Base-by-base conservation (phyloP, 2,329 filamentous ascomycete species). In the Penicillium olsonii region DNA sequence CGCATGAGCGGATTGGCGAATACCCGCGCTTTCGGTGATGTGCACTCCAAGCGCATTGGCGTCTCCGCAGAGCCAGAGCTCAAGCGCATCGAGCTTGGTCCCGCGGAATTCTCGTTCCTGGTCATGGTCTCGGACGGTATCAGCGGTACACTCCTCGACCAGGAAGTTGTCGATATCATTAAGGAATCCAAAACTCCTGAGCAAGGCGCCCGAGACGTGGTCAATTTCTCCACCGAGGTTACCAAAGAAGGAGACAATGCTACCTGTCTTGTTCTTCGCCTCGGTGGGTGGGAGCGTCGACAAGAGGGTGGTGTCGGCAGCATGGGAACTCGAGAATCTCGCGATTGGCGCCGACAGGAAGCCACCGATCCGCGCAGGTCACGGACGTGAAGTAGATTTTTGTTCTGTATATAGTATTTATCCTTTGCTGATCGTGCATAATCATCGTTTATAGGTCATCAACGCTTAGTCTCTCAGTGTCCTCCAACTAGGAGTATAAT, bases 41-140 rank as follows among this genome's bases (percentile, higher is more conserved):
- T 96, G 73, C 82, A 82, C 27, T 89, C 85, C 49, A 99, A 99
- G 73, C 87, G 92, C 45, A 87, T 97, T 44, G 94, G 94, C 22
- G 92, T 99, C 11, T 92, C 87, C 4, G 94, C 94, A 1, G 94
- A 99, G 71, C 94, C 94, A 0, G 92, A 97, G 65, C 84, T 96
- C 53, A 84, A 83, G 1, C 84, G 88, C 29, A 77, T 91, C 11
- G 89, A 96, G 56, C 78, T 97, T 54, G 81, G 80, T 0, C 87
- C 92, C 0, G 91, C 90, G 0, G 87, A 96, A 69, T 96, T 90
- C 71, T 85, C 85, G 2, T 99, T 99, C 72, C 68, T 97, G 43
- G 90, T 95, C 2, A 81, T 99, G 39, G 84, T 95, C 68, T 88
- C 84, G 2, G 94, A 99, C 69, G 94, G 94, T 20, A 84, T 99